A percentile compares a stretch with the other conserved stretches of the same genome.
These are phyloP conservation scores for Termitomyces sp. DNA, from an alignment of 768 basidiomycete genomes.

Conservation along the genomic window DNA sequence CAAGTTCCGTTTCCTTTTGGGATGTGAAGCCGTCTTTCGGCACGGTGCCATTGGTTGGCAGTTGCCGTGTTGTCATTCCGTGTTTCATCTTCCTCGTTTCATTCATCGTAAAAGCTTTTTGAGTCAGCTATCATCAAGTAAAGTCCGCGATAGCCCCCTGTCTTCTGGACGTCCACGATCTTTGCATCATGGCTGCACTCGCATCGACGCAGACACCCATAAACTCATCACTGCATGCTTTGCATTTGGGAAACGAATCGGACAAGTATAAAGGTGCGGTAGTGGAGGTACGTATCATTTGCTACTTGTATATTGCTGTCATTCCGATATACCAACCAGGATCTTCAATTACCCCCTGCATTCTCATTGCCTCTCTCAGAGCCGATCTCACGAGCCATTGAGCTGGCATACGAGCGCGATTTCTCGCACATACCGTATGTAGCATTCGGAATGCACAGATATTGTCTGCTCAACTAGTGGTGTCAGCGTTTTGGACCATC, in stretches of 20 bases:
- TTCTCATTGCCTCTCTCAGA: constrained; percentile 74
- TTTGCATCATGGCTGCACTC: constrained; percentile 6
- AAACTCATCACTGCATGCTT: constrained; percentile 3
- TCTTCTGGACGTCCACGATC: neutral
- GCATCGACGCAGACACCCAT: constrained; percentile 7
- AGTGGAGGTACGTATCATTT: constrained; percentile 69
- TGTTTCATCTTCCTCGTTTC: neutral
- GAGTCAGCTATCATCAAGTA: neutral
- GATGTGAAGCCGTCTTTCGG: neutral
- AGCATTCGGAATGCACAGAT: neutral
- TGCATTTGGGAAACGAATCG: constrained; percentile 12
- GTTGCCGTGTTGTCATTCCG: neutral
- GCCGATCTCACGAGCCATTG: constrained; percentile 70
- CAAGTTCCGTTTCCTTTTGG: neutral
- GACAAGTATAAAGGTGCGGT: constrained; percentile 83
- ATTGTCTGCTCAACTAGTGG: neutral
- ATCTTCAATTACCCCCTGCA: constrained; percentile 81
- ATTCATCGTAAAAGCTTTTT: neutral
- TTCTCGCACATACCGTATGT: constrained; percentile 88
- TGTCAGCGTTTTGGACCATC: constrained; percentile 65
- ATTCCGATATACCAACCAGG: constrained; percentile 31
- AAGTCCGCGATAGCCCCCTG: neutral
- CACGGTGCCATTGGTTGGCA: neutral
- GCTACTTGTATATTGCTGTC: neutral
- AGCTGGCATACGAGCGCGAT: constrained; percentile 88